Conservation (phyloP, 2,329 filamentous ascomycete genomes). For the Aspergillus fumigatiaffinis region DNA sequence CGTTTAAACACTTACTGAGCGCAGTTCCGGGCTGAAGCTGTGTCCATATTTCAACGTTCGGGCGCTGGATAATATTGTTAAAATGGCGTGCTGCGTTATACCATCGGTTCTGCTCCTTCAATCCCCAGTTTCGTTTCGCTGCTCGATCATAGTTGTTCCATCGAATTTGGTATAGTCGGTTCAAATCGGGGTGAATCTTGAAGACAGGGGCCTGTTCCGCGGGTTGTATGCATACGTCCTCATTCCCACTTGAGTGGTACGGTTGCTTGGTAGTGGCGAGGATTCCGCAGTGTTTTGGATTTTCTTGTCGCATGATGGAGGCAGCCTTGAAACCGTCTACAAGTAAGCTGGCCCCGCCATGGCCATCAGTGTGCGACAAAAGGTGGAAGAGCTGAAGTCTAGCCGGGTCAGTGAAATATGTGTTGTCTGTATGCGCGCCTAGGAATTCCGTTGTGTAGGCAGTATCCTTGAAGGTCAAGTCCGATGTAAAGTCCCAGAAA, state of each 20-base stretch:
- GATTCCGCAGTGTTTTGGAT: slow-evolving; percentile 53
- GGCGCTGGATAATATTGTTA: slow-evolving; percentile 63
- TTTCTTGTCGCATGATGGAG: slow-evolving; percentile 51
- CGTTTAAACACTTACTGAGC: slow-evolving; percentile 56
- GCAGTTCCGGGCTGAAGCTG: slow-evolving; percentile 75
- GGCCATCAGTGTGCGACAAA: slow-evolving; percentile 64
- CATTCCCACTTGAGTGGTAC: slow-evolving; percentile 83
- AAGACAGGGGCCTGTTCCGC: slow-evolving; percentile 68
- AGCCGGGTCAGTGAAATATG: slow-evolving; percentile 90
- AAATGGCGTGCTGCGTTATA: slow-evolving; percentile 76
- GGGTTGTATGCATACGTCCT: slow-evolving; percentile 75
- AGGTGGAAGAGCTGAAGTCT: slow-evolving; percentile 92
- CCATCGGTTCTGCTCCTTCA: slow-evolving; percentile 58
- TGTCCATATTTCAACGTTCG: slow-evolving; percentile 69
- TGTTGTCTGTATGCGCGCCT: slow-evolving; percentile 86
- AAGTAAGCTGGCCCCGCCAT: slow-evolving; percentile 73
- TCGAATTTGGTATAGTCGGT: slow-evolving; percentile 60
- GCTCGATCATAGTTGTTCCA: slow-evolving; percentile 95
- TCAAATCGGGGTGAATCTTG: slow-evolving; percentile 49
- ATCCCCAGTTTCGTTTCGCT: slow-evolving; percentile 54
- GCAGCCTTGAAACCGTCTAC: slow-evolving; percentile 84
- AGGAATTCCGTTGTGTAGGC: slow-evolving; percentile 86
- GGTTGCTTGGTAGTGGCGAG: slow-evolving; percentile 59
- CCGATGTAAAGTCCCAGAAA: slow-evolving; percentile 84
- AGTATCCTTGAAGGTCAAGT: slow-evolving; percentile 82